Percentiles rank a stretch among this genome's conserved stretches.
These are phyloP conservation scores for Cucurbita ficifolia DNA, from an alignment of 306 rosid genomes.

Conservation along the genomic window DNA sequence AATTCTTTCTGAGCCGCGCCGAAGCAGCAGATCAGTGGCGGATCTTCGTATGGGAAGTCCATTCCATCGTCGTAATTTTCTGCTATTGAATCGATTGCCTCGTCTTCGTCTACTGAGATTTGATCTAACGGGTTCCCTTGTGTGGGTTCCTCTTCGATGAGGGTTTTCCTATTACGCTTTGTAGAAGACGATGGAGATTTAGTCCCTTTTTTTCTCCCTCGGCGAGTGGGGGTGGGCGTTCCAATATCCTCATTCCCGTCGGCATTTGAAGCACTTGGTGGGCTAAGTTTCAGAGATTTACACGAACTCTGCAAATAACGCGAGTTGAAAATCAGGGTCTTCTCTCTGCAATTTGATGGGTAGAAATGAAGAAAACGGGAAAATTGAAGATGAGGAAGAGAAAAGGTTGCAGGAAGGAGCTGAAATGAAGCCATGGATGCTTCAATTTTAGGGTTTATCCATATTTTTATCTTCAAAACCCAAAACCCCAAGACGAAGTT, in stretches of 20 bases:
- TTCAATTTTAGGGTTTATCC: slow-evolving; percentile 35
- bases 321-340: slow-evolving; percentile 1
- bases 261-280: slow-evolving; percentile 23
- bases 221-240: slow-evolving; percentile 23
- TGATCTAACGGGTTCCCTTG: slow-evolving; percentile 4
- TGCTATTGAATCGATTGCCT: slow-evolving; percentile 9
- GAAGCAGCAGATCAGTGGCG: slow-evolving; percentile 76
- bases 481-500: background rate
- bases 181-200: slow-evolving; percentile 12
- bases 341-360: background rate
- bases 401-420: slow-evolving; percentile 17
- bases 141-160: slow-evolving; percentile 20
- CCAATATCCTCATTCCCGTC: slow-evolving; percentile 23
- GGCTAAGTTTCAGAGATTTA: slow-evolving; percentile 3
- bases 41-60: slow-evolving; percentile 48
- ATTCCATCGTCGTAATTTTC: slow-evolving; percentile 57
- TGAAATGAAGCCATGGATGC: slow-evolving; percentile 42
- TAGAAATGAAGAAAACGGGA: slow-evolving; percentile 11
- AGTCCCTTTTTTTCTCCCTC: slow-evolving; percentile 46
- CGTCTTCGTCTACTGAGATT: background rate
- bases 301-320: background rate
- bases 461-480: background rate
- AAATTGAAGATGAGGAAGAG: slow-evolving; percentile 6
- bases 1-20: slow-evolving; percentile 75
- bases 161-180: slow-evolving; percentile 21